Evolutionary conservation across 2,329 filamentous ascomycete species (phyloP).

Genomic region (Alternaria atra): DNA sequence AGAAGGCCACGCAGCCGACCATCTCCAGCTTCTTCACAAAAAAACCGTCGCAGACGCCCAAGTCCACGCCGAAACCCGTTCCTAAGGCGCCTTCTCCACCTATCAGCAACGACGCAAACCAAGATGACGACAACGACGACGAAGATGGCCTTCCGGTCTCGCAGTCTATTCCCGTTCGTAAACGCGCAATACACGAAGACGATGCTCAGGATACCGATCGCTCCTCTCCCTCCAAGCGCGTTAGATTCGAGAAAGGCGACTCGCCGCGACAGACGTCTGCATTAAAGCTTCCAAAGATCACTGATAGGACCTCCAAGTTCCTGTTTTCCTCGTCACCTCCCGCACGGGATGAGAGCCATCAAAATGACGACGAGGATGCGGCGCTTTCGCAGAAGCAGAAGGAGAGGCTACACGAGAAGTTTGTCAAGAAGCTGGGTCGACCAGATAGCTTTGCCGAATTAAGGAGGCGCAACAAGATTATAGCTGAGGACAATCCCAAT

Average conservation of each 20-base stretch:
- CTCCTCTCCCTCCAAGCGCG: constrained; percentile 52
- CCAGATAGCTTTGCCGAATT: constrained; percentile 80
- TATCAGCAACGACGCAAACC: constrained; percentile 14
- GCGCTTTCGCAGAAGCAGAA: constrained; percentile 67
- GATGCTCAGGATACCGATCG: constrained; percentile 40
- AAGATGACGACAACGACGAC: constrained; percentile 18
- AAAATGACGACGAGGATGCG: constrained; percentile 55
- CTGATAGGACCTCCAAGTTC: constrained; percentile 65
- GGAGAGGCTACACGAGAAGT: constrained; percentile 79
- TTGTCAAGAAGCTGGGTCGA: constrained; percentile 88
- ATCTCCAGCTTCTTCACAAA: constrained; percentile 84
- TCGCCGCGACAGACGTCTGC: constrained; percentile 33
- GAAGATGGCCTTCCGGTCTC: constrained; percentile 24
- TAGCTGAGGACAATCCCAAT: constrained; percentile 63
- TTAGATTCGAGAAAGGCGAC: constrained; percentile 32
- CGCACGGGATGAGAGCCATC: constrained; percentile 37
- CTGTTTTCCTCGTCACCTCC: constrained; percentile 64
- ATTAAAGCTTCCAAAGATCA: constrained; percentile 48
- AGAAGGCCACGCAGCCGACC: constrained; percentile 76
- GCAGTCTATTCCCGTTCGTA: constrained; percentile 24
- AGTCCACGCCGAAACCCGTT: constrained; percentile 22
- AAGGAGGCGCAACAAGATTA: constrained; percentile 66
- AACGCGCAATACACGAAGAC: constrained; percentile 50
- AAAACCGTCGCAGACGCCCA: constrained; percentile 50
- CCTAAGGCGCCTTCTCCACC: constrained; percentile 33